Percentiles rank a stretch among this genome's conserved stretches.
Conservation (phyloP, 1,139 yeast genomes). For the Hemisphaericaspora xylofermentans region DNA sequence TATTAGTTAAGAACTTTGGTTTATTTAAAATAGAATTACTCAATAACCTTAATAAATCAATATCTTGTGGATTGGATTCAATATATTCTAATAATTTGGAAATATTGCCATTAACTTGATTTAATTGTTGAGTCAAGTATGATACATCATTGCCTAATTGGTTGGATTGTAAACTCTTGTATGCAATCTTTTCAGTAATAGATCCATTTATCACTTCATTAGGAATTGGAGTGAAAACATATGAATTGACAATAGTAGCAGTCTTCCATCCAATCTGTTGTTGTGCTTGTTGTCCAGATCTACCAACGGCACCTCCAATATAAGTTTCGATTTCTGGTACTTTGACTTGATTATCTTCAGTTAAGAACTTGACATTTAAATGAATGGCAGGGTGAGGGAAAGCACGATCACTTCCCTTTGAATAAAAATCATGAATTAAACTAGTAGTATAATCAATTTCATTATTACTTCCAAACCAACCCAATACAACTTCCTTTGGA, state of each 20-base stretch:
- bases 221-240: constrained; percentile 78
- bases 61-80: constrained; percentile 40
- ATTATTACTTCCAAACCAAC: constrained; percentile 79
- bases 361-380: constrained; percentile 54
- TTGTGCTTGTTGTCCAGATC: constrained; percentile 27
- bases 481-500: constrained; percentile 77
- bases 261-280: constrained; percentile 51
- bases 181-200: constrained; percentile 57
- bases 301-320: constrained; percentile 76
- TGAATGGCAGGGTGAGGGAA: constrained; percentile 79
- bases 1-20: constrained; percentile 57
- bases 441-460: constrained; percentile 74
- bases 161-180: constrained; percentile 36
- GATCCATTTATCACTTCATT: constrained; percentile 62
- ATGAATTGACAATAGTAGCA: constrained; percentile 42
- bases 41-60: constrained; percentile 64
- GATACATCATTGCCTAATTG: constrained; percentile 27
- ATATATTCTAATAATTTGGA: constrained; percentile 56
- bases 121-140: constrained; percentile 54
- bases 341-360: constrained; percentile 38
- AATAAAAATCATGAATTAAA: constrained; percentile 82
- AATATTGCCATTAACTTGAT: constrained; percentile 50
- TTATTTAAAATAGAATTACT: constrained; percentile 60
- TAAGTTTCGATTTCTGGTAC: constrained; percentile 59
- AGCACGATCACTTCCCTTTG: constrained; percentile 67